phyloP scores from a whole-genome alignment of 1,139 yeast genomes.

The Ogataea hybrid region DNA sequence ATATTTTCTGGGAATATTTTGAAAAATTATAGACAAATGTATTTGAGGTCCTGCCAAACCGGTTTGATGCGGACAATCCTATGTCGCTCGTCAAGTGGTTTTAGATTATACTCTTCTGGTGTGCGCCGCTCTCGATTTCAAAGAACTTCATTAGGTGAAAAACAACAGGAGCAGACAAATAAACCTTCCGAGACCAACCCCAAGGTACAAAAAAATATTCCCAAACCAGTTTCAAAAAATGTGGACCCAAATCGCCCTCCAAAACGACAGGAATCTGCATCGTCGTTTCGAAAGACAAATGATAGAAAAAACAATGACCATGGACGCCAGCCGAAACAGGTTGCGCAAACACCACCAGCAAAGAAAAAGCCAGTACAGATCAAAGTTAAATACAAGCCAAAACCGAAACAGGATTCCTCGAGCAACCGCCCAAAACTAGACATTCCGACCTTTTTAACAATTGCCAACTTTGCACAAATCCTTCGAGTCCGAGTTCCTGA shows the following conservation, averaged over 20 bases:
- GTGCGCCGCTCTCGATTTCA: slow-evolving; percentile 3
- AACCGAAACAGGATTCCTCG: slow-evolving; percentile 3
- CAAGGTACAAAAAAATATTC: not conserved
- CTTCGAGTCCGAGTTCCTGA: slow-evolving; percentile 62
- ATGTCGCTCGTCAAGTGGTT: not conserved
- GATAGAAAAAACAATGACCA: too few relatives aligned
- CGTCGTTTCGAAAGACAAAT: too few relatives aligned
- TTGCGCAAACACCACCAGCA: not conserved
- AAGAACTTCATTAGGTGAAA: not conserved
- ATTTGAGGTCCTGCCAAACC: not conserved
- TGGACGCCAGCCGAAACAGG: too few relatives aligned
- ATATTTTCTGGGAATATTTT: too few relatives aligned
- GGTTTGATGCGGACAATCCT: not conserved
- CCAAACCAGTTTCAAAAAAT: too few relatives aligned
- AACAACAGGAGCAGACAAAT: not conserved
- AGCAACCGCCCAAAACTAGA: slow-evolving; percentile 35
- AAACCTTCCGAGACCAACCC: not conserved
- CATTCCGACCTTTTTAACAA: slow-evolving; percentile 72
- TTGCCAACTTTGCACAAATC: slow-evolving; percentile 72
- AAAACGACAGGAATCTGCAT: too few relatives aligned
- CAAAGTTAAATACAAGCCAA: slow-evolving; percentile 2
- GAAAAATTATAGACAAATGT: not conserved
- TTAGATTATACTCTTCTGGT: not conserved
- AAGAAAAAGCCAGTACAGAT: slow-evolving; percentile 10
- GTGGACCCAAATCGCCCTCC: too few relatives aligned